phyloP scores from a whole-genome alignment of 2,329 filamentous ascomycete species.

The Hirsutella minnesotensis region DNA sequence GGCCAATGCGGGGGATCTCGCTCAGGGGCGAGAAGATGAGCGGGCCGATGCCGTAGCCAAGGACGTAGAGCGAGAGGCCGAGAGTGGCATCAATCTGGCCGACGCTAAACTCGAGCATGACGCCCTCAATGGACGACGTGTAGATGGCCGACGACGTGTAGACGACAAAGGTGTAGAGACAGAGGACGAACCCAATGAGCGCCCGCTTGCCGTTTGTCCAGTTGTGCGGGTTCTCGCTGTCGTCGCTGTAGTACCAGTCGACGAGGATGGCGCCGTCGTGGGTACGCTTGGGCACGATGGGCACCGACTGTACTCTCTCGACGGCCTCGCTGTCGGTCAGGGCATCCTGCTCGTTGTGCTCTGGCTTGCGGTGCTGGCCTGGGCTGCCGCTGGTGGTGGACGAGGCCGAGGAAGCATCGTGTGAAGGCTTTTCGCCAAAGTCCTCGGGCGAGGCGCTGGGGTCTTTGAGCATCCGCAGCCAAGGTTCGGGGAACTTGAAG shows the following conservation, averaged over 20 bases:
- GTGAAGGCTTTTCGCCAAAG: background rate
- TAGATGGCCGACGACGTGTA: constrained; percentile 38
- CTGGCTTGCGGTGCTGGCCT: constrained; percentile 1
- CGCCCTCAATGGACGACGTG: constrained; percentile 30
- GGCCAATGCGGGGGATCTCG: constrained; percentile 55
- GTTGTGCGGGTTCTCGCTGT: constrained; percentile 43
- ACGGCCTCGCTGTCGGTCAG: constrained; percentile 4
- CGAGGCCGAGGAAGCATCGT: constrained; percentile 3
- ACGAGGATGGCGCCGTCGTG: constrained; percentile 39
- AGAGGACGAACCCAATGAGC: constrained; percentile 31
- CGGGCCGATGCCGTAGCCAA: constrained; percentile 52
- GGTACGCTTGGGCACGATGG: constrained; percentile 34
- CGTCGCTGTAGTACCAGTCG: constrained; percentile 43
- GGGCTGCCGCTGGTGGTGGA: constrained; percentile 4
- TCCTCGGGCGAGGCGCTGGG: constrained; percentile 6
- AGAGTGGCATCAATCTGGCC: constrained; percentile 38
- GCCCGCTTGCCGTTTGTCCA: constrained; percentile 33
- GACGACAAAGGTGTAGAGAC: constrained; percentile 48
- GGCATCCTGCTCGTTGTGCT: background rate
- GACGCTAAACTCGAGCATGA: constrained; percentile 42
- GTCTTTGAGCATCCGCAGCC: constrained; percentile 22
- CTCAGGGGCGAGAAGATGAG: constrained; percentile 54
- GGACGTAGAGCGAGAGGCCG: constrained; percentile 50
- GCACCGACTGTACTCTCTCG: constrained; percentile 32
- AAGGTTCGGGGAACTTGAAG: constrained; percentile 36